Conservation (phyloP, 768 basidiomycete species). For the Suillus hirtellus region DNA sequence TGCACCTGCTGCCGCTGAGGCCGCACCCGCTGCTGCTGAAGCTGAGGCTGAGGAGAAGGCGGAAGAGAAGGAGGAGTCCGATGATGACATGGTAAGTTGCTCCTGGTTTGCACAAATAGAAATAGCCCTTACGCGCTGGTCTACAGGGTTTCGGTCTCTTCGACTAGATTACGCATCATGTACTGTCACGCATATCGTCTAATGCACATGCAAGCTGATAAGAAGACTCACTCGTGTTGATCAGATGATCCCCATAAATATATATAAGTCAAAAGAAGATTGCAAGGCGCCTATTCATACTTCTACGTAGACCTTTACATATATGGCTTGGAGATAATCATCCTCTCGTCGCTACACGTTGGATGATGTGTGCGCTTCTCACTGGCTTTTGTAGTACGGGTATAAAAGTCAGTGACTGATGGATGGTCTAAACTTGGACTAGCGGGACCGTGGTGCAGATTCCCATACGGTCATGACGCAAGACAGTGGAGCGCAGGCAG, state of each 20-base stretch:
- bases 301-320: not conserved
- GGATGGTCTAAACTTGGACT: not conserved
- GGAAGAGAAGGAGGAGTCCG: conserved; percentile 84
- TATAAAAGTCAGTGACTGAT: not conserved
- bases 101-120: not conserved
- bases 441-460: not conserved
- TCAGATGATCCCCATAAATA: not conserved
- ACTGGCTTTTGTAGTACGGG: not conserved
- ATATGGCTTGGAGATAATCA: not conserved
- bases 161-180: conserved; percentile 52
- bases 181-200: conserved; percentile 24
- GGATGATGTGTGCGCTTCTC: conserved; percentile 8
- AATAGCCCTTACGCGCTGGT: conserved; percentile 10
- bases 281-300: not conserved
- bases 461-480: conserved; percentile 1
- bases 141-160: conserved; percentile 90
- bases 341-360: not conserved
- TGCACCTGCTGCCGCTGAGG: conserved; percentile 54
- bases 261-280: not conserved
- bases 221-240: not conserved
- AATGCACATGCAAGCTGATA: conserved; percentile 20
- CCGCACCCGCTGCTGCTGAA: conserved; percentile 55
- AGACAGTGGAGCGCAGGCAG: not conserved
- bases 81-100: conserved; percentile 79
- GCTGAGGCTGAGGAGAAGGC: conserved; percentile 70